Percentiles rank a stretch among this genome's conserved stretches.
phyloP scores from a whole-genome alignment of 441 rosid species.

The Codiaeum variegatum region DNA sequence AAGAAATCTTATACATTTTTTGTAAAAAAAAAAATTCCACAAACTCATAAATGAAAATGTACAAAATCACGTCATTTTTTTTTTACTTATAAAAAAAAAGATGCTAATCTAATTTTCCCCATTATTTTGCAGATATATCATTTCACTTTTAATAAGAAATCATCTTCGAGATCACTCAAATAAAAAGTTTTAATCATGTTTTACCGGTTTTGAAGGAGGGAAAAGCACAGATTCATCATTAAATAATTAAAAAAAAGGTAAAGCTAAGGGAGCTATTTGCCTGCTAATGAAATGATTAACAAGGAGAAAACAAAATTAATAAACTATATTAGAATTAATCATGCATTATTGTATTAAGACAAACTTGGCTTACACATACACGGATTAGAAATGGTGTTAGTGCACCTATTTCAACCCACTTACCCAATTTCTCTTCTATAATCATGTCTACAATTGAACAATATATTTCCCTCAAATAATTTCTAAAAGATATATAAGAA shows the following conservation, averaged over 20 bases:
- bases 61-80: too few species aligned
- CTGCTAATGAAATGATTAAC: background rate
- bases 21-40: too few species aligned
- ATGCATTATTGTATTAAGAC: background rate
- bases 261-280: background rate
- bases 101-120: too few species aligned
- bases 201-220: background rate
- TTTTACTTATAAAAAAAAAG: too few species aligned
- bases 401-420: background rate
- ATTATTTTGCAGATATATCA: background rate
- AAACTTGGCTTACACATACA: background rate
- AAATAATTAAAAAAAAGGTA: background rate
- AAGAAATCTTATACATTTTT: too few species aligned
- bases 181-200: conserved; percentile 6
- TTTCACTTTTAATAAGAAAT: background rate
- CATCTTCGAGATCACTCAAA: conserved; percentile 6
- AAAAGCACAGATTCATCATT: background rate
- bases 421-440: background rate
- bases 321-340: background rate
- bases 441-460: conserved; percentile 7
- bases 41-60: too few species aligned
- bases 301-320: background rate
- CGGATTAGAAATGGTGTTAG: background rate
- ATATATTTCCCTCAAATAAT: background rate
- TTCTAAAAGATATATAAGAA: too few species aligned